Conservation (phyloP, 495 filamentous ascomycete species). For the Haplographium delicatum region DNA sequence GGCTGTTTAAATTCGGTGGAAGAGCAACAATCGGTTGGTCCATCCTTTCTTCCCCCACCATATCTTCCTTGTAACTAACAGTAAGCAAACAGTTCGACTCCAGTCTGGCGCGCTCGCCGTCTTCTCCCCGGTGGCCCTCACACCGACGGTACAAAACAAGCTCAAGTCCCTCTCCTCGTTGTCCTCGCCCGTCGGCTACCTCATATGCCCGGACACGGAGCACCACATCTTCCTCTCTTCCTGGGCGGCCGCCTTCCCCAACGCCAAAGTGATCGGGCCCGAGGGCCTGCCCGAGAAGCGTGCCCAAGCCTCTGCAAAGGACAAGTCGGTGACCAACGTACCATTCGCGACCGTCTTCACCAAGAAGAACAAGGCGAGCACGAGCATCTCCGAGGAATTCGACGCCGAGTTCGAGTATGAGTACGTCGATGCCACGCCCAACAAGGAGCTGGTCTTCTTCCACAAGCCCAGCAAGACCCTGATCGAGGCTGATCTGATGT, state of each 20-base stretch:
- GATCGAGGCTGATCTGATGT: slow-evolving; percentile 88
- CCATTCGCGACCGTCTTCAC: slow-evolving; percentile 66
- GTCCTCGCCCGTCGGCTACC: slow-evolving; percentile 68
- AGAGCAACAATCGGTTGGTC: slow-evolving; percentile 75
- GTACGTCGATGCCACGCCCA: slow-evolving; percentile 72
- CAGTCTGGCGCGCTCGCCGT: slow-evolving; percentile 72
- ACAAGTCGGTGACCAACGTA: slow-evolving; percentile 55
- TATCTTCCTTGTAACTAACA: neutral
- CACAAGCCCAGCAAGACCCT: slow-evolving; percentile 76
- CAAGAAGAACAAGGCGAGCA: slow-evolving; percentile 40
- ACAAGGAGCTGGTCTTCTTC: slow-evolving; percentile 81
- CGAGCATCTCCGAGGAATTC: slow-evolving; percentile 68
- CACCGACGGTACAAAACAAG: slow-evolving; percentile 65
- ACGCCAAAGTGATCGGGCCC: slow-evolving; percentile 74
- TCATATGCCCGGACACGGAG: slow-evolving; percentile 81
- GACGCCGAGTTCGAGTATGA: slow-evolving; percentile 82
- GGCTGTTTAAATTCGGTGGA: slow-evolving; percentile 74
- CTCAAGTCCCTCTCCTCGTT: slow-evolving; percentile 35
- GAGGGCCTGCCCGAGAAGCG: slow-evolving; percentile 87
- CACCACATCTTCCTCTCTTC: slow-evolving; percentile 87
- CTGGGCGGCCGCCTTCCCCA: slow-evolving; percentile 75
- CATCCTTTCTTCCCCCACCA: neutral
- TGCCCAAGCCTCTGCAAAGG: slow-evolving; percentile 40
- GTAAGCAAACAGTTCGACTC: slow-evolving; percentile 60
- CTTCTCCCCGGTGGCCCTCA: slow-evolving; percentile 85